Base-by-base conservation (phyloP, 208 protist genomes). In the Acanthamoeba royreba region DNA sequence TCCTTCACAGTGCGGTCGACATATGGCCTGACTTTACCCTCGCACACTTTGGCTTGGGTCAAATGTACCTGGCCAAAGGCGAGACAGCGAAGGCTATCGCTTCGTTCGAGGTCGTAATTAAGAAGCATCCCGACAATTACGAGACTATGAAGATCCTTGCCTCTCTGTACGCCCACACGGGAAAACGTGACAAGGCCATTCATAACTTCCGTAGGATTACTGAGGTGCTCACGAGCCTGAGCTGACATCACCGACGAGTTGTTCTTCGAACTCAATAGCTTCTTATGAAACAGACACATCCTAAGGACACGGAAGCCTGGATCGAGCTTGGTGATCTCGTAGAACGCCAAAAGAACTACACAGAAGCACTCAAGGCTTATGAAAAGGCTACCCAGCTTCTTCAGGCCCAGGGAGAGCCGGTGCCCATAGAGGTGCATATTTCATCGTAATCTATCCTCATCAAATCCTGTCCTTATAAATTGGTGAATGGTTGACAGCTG, bases 111-210 rank as follows among this genome's bases (percentile, higher is more conserved):
- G 19, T 42, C 19, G 92, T 97, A 4, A 25, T 95, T 19, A 92
- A 93, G 40, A 33, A 63, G 43, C 45, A 94, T n/a, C 95, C 95
- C 38, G 94, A 96, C n/a, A 96, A 96, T 87, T 96, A 93, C 46
- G 96, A 97, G 86, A 89, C 96, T 17, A 58, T 95, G 0, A 81
- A 95, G 33, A 77, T 94, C 35, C 47, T 95, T 25, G 95, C 52
- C 7, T 69, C 52, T 11, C 53, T 90, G 4, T 90, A 90, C 53
- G 42, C 49, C 3, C 28, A 72, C 53, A 58, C 83, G 42, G 52
- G 49, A 25, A 58, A 69, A 33, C 46, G 42, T 8, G 83, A 90
- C 52, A 66, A 69, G 53, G 83, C 83, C 83, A 90, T 69, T 17
- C 52, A 43, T 38, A 22, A 58, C 46, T 38, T 47, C 25, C 46